Percentiles rank a stretch among this genome's conserved stretches.
Evolutionary conservation across 1,284 basidiomycete genomes (phyloP).

Genomic region (Leccinum fallax): DNA sequence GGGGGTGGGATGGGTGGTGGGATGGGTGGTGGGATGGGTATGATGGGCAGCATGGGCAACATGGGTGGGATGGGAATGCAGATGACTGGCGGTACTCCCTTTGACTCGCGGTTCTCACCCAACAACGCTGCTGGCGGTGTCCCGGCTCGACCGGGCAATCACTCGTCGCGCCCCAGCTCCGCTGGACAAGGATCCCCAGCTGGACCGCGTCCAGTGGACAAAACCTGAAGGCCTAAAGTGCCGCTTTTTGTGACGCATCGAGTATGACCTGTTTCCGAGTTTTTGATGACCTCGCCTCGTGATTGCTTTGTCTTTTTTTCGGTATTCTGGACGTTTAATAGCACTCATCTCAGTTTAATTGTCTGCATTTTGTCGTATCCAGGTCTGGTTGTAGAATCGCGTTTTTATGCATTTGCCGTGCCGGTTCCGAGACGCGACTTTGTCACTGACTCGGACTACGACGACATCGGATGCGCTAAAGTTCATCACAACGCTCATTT

Average conservation of each 20-base stretch:
- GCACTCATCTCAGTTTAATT: slow-evolving; percentile 23
- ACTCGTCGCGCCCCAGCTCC: slow-evolving; percentile 37
- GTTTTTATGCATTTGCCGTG: slow-evolving; percentile 9
- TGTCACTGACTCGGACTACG: not conserved
- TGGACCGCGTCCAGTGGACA: slow-evolving; percentile 36
- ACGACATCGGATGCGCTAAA: not conserved
- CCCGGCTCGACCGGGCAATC: slow-evolving; percentile 32
- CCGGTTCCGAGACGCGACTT: not conserved
- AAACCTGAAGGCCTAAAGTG: slow-evolving; percentile 22
- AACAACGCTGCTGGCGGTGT: slow-evolving; percentile 29
- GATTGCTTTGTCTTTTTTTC: slow-evolving; percentile 14
- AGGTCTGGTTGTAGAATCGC: slow-evolving; percentile 7
- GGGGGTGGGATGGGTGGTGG: slow-evolving; percentile 18
- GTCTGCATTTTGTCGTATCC: slow-evolving; percentile 11
- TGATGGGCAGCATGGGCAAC: too few relatives aligned
- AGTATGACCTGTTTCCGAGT: slow-evolving; percentile 4
- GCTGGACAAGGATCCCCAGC: slow-evolving; percentile 36
- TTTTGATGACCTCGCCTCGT: slow-evolving; percentile 19
- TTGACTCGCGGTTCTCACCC: slow-evolving; percentile 57
- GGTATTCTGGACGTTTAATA: slow-evolving; percentile 10
- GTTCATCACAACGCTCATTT: not conserved
- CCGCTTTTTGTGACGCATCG: not conserved
- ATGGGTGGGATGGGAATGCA: slow-evolving; percentile 48
- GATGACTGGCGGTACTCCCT: slow-evolving; percentile 59
- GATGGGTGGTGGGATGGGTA: slow-evolving; percentile 32